These are phyloP conservation scores for Saccharomycopsis javanensis DNA, from an alignment of 805 yeast species.

Conservation along the genomic window DNA sequence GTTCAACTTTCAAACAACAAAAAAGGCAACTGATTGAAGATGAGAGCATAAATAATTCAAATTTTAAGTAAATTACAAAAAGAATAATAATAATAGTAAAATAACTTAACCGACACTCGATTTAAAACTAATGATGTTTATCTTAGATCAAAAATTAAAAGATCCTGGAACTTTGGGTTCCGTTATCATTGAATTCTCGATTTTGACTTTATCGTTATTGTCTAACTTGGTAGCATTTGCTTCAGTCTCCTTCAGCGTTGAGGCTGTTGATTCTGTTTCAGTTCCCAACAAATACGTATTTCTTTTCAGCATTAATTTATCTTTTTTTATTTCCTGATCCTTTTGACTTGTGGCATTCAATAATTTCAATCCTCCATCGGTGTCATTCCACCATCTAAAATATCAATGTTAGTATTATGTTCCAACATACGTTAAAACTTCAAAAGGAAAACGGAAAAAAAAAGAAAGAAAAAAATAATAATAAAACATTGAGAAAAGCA, in stretches of 20 bases:
- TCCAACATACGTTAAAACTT: background rate
- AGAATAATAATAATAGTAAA: too few species aligned
- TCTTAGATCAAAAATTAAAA: background rate
- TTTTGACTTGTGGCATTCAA: conserved; percentile 3
- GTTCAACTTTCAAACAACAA: too few species aligned
- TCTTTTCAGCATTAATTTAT: background rate
- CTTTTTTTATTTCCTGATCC: background rate
- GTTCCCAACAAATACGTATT: background rate
- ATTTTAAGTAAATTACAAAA: too few species aligned
- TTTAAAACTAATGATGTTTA: background rate
- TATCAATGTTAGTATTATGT: background rate
- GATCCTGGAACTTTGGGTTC: conserved; percentile 12
- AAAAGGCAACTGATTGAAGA: too few species aligned
- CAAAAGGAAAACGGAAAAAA: background rate
- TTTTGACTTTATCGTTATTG: background rate
- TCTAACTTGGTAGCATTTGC: background rate
- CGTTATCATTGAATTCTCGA: background rate
- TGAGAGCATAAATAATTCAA: too few species aligned
- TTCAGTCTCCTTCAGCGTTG: background rate
- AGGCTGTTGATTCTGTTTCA: background rate
- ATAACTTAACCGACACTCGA: background rate
- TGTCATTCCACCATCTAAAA: conserved; percentile 22
- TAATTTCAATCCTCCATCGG: conserved; percentile 20
- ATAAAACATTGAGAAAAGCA: background rate
- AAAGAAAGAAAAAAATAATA: background rate